Evolutionary conservation across 2,329 filamentous ascomycete genomes (phyloP).

Genomic region (Epichloe gansuensis): DNA sequence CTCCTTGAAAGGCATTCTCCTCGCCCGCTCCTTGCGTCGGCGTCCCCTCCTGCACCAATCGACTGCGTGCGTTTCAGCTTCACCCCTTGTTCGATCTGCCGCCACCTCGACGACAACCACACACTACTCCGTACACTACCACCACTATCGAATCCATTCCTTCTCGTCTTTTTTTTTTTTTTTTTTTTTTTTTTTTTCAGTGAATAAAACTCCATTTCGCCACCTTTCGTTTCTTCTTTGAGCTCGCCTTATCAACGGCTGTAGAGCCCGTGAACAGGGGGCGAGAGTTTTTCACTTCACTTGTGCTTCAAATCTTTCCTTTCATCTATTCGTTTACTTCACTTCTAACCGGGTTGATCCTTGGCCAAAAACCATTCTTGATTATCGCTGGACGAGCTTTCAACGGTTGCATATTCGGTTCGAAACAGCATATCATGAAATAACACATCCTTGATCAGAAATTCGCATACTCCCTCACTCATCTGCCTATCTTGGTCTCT

Average conservation of each 20-base stretch:
- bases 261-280: neutral
- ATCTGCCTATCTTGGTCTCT: neutral
- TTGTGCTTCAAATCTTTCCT: conserved; percentile 7
- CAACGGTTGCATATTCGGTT: neutral
- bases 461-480: neutral
- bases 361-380: conserved; percentile 27
- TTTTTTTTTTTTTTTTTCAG: neutral
- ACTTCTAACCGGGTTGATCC: conserved; percentile 40
- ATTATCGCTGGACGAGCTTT: conserved; percentile 5
- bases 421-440: neutral
- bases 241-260: neutral
- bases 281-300: neutral
- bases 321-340: conserved; percentile 9
- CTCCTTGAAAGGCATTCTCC: neutral
- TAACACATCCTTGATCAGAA: neutral
- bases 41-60: neutral
- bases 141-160: neutral
- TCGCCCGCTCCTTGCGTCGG: neutral
- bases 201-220: too few relatives aligned
- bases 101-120: neutral
- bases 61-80: conserved; percentile 5
- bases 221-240: neutral
- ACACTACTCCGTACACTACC: neutral
- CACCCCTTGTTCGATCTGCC: conserved; percentile 1
- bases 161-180: neutral